A percentile compares a stretch with the other conserved stretches of the same genome.
Evolutionary conservation across 169 alveolate species (phyloP).

Genomic region (Plasmodium adleri): DNA sequence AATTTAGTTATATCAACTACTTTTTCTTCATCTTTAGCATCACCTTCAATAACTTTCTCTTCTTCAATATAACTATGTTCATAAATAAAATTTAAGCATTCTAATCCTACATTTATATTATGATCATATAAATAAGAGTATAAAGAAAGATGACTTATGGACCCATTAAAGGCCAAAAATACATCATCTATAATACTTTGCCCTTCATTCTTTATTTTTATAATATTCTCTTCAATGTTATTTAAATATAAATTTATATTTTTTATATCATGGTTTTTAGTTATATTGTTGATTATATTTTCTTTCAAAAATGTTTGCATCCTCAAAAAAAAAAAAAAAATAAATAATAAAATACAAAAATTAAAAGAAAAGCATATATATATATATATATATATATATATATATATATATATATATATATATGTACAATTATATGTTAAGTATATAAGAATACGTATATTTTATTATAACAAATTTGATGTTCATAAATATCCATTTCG

Average conservation of each 20-base stretch:
- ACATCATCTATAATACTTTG: slow-evolving; percentile 46
- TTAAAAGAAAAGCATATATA: not conserved
- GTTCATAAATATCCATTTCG: too few relatives aligned
- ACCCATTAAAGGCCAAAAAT: slow-evolving; percentile 60
- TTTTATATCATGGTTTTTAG: slow-evolving; percentile 34
- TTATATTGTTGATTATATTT: slow-evolving; percentile 2
- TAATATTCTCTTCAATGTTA: slow-evolving; percentile 55
- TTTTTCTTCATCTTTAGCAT: slow-evolving; percentile 24
- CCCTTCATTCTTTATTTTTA: slow-evolving; percentile 71
- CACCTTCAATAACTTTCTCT: slow-evolving; percentile 40
- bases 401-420: not conserved
- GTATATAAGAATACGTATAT: not conserved
- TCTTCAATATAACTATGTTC: slow-evolving; percentile 66
- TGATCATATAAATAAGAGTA: slow-evolving; percentile 59
- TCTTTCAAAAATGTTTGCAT: slow-evolving; percentile 24
- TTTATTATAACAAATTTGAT: not conserved
- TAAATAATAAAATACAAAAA: too few relatives aligned
- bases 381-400: not conserved
- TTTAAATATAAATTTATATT: slow-evolving; percentile 42
- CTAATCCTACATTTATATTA: slow-evolving; percentile 33
- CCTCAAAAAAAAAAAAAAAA: not conserved
- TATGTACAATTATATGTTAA: not conserved
- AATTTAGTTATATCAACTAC: slow-evolving; percentile 44
- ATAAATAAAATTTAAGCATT: slow-evolving; percentile 34
- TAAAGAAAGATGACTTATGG: slow-evolving; percentile 49